These are phyloP conservation scores for Penicillium sp. DNA, from an alignment of 2,329 filamentous ascomycete genomes.

Conservation along the genomic window DNA sequence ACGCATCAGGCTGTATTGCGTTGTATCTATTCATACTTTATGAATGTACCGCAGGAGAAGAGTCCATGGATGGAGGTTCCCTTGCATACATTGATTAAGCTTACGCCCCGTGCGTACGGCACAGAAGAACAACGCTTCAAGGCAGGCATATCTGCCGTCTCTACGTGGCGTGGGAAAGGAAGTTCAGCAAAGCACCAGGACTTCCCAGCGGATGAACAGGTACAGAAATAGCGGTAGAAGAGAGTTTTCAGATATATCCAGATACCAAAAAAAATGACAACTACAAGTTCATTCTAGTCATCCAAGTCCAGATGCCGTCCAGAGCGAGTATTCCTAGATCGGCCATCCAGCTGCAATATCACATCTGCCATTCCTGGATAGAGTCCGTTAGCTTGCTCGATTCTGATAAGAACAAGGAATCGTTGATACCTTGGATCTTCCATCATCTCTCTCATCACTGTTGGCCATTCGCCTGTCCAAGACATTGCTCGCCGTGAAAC, in stretches of 20 bases:
- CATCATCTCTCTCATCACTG: background rate
- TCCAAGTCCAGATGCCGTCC: background rate
- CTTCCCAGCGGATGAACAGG: slow-evolving; percentile 25
- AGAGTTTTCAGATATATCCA: slow-evolving; percentile 1
- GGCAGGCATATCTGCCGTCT: slow-evolving; percentile 92
- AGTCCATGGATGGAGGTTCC: slow-evolving; percentile 99
- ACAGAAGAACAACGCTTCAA: slow-evolving; percentile 86
- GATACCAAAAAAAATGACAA: slow-evolving; percentile 15
- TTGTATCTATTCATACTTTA: slow-evolving; percentile 98
- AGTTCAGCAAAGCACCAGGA: slow-evolving; percentile 83
- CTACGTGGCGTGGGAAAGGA: slow-evolving; percentile 93
- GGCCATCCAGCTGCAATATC: background rate
- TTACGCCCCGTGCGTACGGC: slow-evolving; percentile 90
- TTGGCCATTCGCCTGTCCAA: background rate
- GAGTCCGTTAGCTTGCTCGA: background rate
- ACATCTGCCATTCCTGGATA: background rate
- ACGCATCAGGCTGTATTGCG: slow-evolving; percentile 95
- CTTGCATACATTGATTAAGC: slow-evolving; percentile 91
- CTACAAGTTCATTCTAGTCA: background rate
- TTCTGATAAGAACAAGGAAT: background rate
- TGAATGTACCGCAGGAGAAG: slow-evolving; percentile 90
- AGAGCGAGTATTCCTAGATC: background rate
- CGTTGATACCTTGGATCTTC: background rate
- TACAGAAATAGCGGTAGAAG: background rate
- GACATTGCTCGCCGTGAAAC: background rate